Conservation (phyloP, 1,284 basidiomycete genomes). For the Ustilago tritici region DNA sequence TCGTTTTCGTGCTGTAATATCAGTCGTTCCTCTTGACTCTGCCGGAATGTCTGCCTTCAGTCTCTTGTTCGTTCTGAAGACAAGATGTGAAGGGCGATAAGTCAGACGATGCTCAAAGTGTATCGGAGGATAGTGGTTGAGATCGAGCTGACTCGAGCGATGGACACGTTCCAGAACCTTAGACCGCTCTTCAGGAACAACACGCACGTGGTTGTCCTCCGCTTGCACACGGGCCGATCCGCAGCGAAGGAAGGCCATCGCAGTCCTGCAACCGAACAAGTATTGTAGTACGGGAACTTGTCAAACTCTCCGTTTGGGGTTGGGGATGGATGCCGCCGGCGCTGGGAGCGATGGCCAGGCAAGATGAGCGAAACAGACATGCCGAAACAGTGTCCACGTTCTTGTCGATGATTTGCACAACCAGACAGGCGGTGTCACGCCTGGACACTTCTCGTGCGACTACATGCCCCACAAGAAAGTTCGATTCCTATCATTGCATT, state of each 20-base stretch:
- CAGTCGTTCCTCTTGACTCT: background rate
- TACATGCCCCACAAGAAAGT: too few relatives aligned
- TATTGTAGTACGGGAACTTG: background rate
- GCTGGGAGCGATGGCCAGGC: background rate
- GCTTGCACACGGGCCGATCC: background rate
- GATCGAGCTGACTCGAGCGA: background rate
- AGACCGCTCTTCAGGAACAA: background rate
- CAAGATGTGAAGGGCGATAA: background rate
- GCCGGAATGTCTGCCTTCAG: background rate
- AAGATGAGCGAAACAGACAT: background rate
- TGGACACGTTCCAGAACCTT: background rate
- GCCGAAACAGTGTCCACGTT: constrained; percentile 2
- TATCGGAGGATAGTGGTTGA: background rate
- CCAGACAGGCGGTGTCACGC: background rate
- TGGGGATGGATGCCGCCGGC: background rate
- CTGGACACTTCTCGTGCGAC: too few relatives aligned
- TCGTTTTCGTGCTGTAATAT: background rate
- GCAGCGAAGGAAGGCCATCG: background rate
- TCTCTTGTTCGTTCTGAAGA: background rate
- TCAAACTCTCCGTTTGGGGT: background rate
- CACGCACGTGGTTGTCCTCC: background rate
- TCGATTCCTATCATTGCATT: too few relatives aligned
- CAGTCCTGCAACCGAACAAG: background rate
- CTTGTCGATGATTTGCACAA: background rate
- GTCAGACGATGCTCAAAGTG: background rate